Conservation (phyloP, 345 rosid species). For the Garcia nutans region DNA sequence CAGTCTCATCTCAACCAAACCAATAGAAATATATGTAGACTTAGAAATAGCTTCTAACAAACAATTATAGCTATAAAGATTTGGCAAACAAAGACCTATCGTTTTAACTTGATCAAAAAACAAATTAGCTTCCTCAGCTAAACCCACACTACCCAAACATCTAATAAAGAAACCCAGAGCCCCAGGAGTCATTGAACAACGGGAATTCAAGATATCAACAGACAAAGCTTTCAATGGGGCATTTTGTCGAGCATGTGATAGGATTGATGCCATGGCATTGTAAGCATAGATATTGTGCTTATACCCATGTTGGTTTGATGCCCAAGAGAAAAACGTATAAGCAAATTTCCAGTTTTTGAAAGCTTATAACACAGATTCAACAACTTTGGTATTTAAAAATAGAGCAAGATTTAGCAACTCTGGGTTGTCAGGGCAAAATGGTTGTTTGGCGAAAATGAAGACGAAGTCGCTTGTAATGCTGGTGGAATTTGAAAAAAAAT, state of each 20-base stretch:
- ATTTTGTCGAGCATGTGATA: conserved; percentile 92
- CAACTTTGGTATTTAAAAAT: conserved; percentile 54
- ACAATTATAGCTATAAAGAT: conserved; percentile 70
- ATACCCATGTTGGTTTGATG: conserved; percentile 58
- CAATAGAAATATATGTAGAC: conserved; percentile 48
- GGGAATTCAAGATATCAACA: conserved; percentile 42
- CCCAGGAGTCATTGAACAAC: conserved; percentile 69
- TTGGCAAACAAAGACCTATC: conserved; percentile 64
- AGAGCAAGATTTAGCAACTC: conserved; percentile 52
- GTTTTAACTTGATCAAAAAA: conserved; percentile 62
- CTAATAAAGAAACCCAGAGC: conserved; percentile 73
- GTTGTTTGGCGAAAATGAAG: conserved; percentile 53
- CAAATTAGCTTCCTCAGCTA: conserved; percentile 59
- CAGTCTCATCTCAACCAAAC: conserved; percentile 59
- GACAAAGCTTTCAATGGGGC: conserved; percentile 57
- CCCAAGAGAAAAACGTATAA: conserved; percentile 62
- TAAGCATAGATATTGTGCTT: conserved; percentile 60
- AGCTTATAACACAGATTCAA: conserved; percentile 54
- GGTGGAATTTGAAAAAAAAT: conserved; percentile 30
- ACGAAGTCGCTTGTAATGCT: conserved; percentile 41
- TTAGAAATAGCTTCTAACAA: conserved; percentile 66
- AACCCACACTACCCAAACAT: conserved; percentile 68
- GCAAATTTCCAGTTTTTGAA: conserved; percentile 63
- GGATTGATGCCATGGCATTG: conserved; percentile 83
- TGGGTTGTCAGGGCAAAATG: conserved; percentile 43